Conservation (phyloP, 169 alveolate species). For the Cryptosporidium xiaoi region DNA sequence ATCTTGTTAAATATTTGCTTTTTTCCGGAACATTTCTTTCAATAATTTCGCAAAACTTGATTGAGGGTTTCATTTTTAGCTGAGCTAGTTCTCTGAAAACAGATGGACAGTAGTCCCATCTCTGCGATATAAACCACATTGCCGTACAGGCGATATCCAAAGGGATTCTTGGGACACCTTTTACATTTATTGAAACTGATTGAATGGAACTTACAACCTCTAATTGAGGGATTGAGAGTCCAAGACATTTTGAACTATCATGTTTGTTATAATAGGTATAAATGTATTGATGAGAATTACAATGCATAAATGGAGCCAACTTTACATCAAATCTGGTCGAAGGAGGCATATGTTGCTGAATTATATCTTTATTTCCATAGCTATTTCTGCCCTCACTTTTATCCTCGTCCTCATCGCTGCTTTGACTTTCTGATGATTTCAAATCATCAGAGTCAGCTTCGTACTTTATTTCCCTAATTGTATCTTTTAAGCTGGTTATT, state of each 20-base stretch:
- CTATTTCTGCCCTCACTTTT: neutral
- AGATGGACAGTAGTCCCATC: conserved; percentile 54
- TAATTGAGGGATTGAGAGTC: conserved; percentile 31
- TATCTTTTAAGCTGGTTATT: neutral
- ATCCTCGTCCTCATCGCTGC: neutral
- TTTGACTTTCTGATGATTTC: neutral
- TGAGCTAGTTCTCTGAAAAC: conserved; percentile 30
- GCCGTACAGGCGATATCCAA: conserved; percentile 62
- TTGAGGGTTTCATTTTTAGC: neutral
- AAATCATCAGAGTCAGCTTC: neutral
- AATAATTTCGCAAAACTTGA: conserved; percentile 33
- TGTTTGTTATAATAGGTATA: conserved; percentile 42
- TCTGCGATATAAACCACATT: conserved; percentile 71
- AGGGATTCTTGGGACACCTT: conserved; percentile 32
- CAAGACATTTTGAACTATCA: conserved; percentile 58
- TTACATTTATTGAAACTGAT: conserved; percentile 14
- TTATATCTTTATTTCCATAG: too few species aligned
- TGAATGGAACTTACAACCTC: conserved; percentile 43
- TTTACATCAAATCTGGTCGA: conserved; percentile 51
- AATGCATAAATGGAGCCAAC: conserved; percentile 73
- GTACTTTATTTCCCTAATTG: conserved; percentile 9
- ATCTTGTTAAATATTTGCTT: conserved; percentile 15
- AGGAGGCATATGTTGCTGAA: neutral
- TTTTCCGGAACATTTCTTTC: conserved; percentile 6
- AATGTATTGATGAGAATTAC: conserved; percentile 39